Evolutionary conservation across 805 yeast genomes (phyloP), one percentile per base, ranked within the genome.

Genomic region (Kurtzmaniella cleridarum): DNA sequence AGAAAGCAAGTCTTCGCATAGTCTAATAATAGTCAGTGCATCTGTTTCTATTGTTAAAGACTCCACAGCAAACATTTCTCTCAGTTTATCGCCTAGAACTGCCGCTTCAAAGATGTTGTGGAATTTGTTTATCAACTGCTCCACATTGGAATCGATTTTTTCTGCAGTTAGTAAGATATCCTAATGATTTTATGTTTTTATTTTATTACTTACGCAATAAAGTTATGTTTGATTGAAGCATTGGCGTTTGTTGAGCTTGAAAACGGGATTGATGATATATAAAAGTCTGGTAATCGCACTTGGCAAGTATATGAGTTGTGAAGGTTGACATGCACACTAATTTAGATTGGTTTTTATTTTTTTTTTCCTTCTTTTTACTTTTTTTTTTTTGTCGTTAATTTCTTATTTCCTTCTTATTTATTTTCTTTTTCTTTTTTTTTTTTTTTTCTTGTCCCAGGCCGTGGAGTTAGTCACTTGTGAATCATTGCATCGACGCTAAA

Each of bases 21-120:
- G 57, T 38, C 79, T 57, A 8, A 76, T 66, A 2, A 77, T 75
- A 1, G 71, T 64, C 39, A 73, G 59, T 0, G 80, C 69, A 45
- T 75, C 74, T 15, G 76, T 64, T 47, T 77, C 81, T 18, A 78
- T 73, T 13, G 77, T 77, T 14, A 78, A 57, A 27, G 77, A 68
- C 45, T 77, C 81, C n/a, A 75, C 72, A 0, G 80, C 73, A 27
- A 67, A 46, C 17, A 63, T 46, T 42, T 69, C 74, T 32, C 60
- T 59, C 12, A 71, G 58, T 41, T 68, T 68, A 40, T 62, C 70
- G 38, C 60, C 59, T 24, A 63, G 59, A 29, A 65, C 55, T 12
- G 77, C 65, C 2, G 74, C 65, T 40, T 74, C 78, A 35, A 76
- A 60, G 24, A 75, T 71, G 40, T 74, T 78, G 49, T 73, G 76